Percentiles rank a stretch among this genome's conserved stretches.
These are phyloP conservation scores for Xerocomus minutiporus DNA, from an alignment of 1,284 basidiomycete genomes.

Conservation along the genomic window DNA sequence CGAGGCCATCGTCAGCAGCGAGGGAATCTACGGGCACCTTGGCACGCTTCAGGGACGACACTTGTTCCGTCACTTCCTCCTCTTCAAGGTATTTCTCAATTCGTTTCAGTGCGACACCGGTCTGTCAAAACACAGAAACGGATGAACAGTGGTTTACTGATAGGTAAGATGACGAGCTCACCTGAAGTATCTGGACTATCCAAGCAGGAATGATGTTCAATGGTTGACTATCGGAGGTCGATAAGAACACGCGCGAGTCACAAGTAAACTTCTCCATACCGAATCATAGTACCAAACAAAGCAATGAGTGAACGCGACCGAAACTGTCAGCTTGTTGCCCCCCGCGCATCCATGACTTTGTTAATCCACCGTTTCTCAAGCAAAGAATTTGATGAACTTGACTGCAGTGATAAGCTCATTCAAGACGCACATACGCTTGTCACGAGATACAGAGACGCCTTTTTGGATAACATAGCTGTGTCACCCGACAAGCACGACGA, in stretches of 20 bases:
- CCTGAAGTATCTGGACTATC: slow-evolving; percentile 44
- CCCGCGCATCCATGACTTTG: slow-evolving; percentile 53
- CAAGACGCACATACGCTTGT: slow-evolving; percentile 81
- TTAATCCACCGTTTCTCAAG: slow-evolving; percentile 78
- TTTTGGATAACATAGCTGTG: slow-evolving; percentile 70
- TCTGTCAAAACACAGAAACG: no score
- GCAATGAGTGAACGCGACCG: slow-evolving; percentile 72
- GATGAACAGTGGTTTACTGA: no score
- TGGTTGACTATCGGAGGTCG: slow-evolving; percentile 42
- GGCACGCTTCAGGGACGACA: no score
- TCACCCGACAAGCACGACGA: no score
- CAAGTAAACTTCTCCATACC: slow-evolving; percentile 32
- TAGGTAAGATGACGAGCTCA: background rate
- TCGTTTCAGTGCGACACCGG: no score
- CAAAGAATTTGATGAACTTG: slow-evolving; percentile 86
- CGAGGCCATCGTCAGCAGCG: no score
- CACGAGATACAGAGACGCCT: slow-evolving; percentile 67
- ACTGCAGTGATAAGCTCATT: slow-evolving; percentile 81
- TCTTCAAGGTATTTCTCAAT: no score
- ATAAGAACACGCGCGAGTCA: background rate
- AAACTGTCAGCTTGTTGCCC: slow-evolving; percentile 64
- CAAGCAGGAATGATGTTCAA: slow-evolving; percentile 67
- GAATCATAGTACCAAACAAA: slow-evolving; percentile 68
- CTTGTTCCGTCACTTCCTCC: no score
- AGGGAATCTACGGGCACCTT: no score